phyloP scores from a whole-genome alignment of 805 yeast species.

The Wickerhamomyces chaumierensis region DNA sequence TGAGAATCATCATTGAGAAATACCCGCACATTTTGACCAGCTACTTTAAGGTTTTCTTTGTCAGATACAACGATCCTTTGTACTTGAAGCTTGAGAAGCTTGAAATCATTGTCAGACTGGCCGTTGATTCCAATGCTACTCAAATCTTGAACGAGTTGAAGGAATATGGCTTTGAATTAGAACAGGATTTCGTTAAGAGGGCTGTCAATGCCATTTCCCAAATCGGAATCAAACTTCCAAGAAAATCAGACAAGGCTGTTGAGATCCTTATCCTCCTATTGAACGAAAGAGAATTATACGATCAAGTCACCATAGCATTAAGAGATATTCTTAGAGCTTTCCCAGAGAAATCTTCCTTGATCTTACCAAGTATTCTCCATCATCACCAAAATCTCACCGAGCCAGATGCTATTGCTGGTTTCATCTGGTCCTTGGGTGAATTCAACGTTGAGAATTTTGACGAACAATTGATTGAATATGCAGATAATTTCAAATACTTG shows the following conservation, averaged over 20 bases:
- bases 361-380: slow-evolving; percentile 43
- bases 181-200: slow-evolving; percentile 60
- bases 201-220: slow-evolving; percentile 62
- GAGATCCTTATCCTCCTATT: slow-evolving; percentile 49
- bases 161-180: slow-evolving; percentile 80
- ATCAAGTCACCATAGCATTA: slow-evolving; percentile 50
- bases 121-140: slow-evolving; percentile 46
- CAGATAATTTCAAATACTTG: slow-evolving; percentile 43
- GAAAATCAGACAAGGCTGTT: slow-evolving; percentile 40
- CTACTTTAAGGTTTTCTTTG: slow-evolving; percentile 82
- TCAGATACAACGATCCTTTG: slow-evolving; percentile 77
- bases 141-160: slow-evolving; percentile 57
- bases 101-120: slow-evolving; percentile 62
- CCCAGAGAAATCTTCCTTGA: slow-evolving; percentile 37
- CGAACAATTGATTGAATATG: slow-evolving; percentile 31
- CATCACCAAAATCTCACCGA: slow-evolving; percentile 36
- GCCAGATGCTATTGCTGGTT: slow-evolving; percentile 38
- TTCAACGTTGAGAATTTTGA: slow-evolving; percentile 49
- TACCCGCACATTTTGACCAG: slow-evolving; percentile 70
- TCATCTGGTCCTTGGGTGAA: slow-evolving; percentile 65
- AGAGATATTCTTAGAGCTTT: slow-evolving; percentile 59
- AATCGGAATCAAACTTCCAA: slow-evolving; percentile 52
- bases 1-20: slow-evolving; percentile 78
- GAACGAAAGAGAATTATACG: slow-evolving; percentile 53
- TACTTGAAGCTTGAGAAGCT: slow-evolving; percentile 69